Conservation (phyloP, 2,329 filamentous ascomycete species). For the Lachnum nothofagi region DNA sequence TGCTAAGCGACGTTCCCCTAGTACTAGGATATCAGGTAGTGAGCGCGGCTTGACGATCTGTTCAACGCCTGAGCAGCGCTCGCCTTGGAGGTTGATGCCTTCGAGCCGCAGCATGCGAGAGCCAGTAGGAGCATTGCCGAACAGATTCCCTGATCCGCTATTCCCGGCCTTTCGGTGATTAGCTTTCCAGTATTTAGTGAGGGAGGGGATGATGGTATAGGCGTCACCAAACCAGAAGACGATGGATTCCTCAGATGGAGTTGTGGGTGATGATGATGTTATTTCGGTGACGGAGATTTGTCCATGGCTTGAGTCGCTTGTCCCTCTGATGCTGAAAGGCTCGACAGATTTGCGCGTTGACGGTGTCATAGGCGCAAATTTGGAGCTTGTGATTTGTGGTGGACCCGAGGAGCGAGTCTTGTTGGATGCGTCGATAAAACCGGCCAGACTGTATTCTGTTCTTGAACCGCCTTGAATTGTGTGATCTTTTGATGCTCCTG, state of each 20-base stretch:
- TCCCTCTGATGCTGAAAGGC: conserved; percentile 22
- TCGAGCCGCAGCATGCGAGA: conserved; percentile 29
- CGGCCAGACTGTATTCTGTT: conserved; percentile 53
- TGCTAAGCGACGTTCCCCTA: conserved; percentile 31
- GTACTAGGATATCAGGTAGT: conserved; percentile 28
- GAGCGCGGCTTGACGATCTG: conserved; percentile 22
- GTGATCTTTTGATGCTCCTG: conserved; percentile 42
- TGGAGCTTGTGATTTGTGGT: conserved; percentile 35
- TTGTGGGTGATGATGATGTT: conserved; percentile 23
- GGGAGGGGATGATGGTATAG: conserved; percentile 29
- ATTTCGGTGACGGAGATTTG: conserved; percentile 30
- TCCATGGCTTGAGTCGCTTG: conserved; percentile 19
- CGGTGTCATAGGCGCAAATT: conserved; percentile 61
- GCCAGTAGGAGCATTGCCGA: conserved; percentile 19
- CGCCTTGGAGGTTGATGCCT: conserved; percentile 30
- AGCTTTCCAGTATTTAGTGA: conserved; percentile 32
- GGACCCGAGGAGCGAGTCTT: conserved; percentile 23
- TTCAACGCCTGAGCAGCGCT: conserved; percentile 30
- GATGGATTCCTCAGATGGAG: conserved; percentile 29
- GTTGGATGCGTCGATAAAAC: conserved; percentile 54
- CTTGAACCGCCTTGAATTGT: conserved; percentile 47
- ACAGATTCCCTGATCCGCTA: conserved; percentile 23
- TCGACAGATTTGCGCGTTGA: conserved; percentile 44
- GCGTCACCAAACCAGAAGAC: conserved; percentile 33
- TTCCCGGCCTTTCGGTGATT: conserved; percentile 19